These are phyloP conservation scores for Myxozyma geophila DNA, from an alignment of 805 yeast species.

Conservation along the genomic window DNA sequence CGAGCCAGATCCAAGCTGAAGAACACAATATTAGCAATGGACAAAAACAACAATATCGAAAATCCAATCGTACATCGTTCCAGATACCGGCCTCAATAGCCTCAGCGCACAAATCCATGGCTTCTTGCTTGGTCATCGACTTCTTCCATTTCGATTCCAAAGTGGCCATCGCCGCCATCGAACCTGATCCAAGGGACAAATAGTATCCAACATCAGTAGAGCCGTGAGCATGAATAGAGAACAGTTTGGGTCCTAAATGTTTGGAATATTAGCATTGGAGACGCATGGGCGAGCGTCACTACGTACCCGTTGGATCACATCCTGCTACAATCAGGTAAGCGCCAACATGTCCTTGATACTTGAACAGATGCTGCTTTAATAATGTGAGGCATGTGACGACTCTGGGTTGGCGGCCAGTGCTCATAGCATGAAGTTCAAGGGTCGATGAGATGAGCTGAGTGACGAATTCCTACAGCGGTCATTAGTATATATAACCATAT, in stretches of 20 bases:
- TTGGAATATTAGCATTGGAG: neutral
- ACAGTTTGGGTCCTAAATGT: slow-evolving; percentile 65
- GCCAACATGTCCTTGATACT: slow-evolving; percentile 96
- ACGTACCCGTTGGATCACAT: slow-evolving; percentile 86
- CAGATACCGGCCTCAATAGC: slow-evolving; percentile 98
- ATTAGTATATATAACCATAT: neutral
- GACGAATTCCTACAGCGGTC: slow-evolving; percentile 67
- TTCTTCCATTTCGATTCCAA: slow-evolving; percentile 86
- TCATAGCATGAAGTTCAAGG: slow-evolving; percentile 84
- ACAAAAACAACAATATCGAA: neutral
- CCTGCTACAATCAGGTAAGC: slow-evolving; percentile 99
- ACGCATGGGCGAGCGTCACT: neutral
- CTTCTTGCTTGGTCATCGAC: slow-evolving; percentile 81
- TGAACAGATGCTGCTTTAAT: slow-evolving; percentile 93
- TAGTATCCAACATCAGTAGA: slow-evolving; percentile 95
- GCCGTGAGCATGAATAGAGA: slow-evolving; percentile 96
- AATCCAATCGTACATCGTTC: slow-evolving; percentile 63
- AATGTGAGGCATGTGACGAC: slow-evolving; percentile 91
- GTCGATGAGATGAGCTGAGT: slow-evolving; percentile 91
- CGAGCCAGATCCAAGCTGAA: slow-evolving; percentile 87
- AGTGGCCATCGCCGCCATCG: slow-evolving; percentile 98
- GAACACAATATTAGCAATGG: neutral
- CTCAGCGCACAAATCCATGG: slow-evolving; percentile 85
- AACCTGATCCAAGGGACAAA: slow-evolving; percentile 93
- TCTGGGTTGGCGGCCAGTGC: slow-evolving; percentile 84